These are phyloP conservation scores for Xerocomellus intermedius DNA, from an alignment of 768 basidiomycete species.

Conservation along the genomic window DNA sequence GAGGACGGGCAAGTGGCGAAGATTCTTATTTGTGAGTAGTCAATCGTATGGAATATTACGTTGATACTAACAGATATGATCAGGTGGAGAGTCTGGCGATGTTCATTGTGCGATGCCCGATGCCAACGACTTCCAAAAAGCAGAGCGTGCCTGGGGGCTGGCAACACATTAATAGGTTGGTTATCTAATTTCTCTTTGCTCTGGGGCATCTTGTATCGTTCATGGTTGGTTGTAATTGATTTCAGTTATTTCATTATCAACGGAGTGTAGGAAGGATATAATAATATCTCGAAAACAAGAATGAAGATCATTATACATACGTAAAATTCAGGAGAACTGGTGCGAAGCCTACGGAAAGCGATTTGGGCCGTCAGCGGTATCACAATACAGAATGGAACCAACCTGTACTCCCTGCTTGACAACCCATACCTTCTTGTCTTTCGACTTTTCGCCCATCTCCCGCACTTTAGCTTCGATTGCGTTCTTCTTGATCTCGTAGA, in stretches of 20 bases:
- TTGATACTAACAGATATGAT: neutral
- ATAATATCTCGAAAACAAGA: conserved; percentile 3
- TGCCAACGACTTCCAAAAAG: conserved; percentile 27
- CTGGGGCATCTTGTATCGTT: neutral
- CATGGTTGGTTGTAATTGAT: neutral
- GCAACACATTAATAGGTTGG: conserved; percentile 19
- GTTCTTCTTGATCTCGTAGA: conserved; percentile 78
- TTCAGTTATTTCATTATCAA: conserved; percentile 1
- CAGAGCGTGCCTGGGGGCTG: conserved; percentile 36
- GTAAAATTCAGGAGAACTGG: conserved; percentile 6
- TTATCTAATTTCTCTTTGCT: neutral
- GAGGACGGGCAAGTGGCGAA: conserved; percentile 50
- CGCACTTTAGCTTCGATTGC: conserved; percentile 79
- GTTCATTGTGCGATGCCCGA: conserved; percentile 36
- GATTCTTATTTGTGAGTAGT: conserved; percentile 65
- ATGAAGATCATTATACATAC: neutral
- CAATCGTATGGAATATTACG: neutral
- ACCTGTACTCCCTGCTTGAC: conserved; percentile 41
- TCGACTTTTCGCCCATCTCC: conserved; percentile 74
- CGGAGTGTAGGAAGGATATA: conserved; percentile 5
- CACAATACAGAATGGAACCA: neutral
- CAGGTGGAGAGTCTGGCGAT: conserved; percentile 48
- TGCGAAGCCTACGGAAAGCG: conserved; percentile 7
- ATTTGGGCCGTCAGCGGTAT: neutral
- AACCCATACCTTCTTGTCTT: conserved; percentile 71